A percentile compares a stretch with the other conserved stretches of the same genome.
phyloP scores from a whole-genome alignment of 1,284 basidiomycete species.

The Earliella scabrosa region DNA sequence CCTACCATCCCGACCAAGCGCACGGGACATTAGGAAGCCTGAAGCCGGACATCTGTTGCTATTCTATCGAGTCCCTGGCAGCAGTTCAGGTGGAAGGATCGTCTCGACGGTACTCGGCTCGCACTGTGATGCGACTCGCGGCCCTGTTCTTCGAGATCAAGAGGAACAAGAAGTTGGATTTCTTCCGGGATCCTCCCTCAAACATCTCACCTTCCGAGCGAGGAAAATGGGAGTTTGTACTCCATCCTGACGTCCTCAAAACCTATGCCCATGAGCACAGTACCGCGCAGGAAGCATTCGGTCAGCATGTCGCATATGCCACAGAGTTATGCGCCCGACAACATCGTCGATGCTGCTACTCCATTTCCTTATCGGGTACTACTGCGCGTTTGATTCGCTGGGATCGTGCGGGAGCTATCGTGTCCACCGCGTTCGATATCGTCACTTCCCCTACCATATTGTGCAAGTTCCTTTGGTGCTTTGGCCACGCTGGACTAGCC shows the following conservation, averaged over 20 bases:
- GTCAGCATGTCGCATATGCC: conserved; percentile 6
- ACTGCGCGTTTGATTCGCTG: conserved; percentile 9
- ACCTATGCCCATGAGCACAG: neutral
- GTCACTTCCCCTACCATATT: neutral
- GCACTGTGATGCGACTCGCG: no score
- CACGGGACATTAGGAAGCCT: no score
- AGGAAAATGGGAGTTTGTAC: neutral
- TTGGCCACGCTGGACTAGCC: neutral
- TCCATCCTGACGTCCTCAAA: neutral
- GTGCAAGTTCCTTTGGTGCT: conserved; percentile 13
- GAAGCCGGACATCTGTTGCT: no score
- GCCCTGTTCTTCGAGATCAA: no score
- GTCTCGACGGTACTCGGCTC: no score
- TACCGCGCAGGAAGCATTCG: neutral
- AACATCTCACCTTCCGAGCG: neutral
- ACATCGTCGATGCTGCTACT: conserved; percentile 2
- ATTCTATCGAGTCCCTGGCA: no score
- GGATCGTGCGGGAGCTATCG: conserved; percentile 14
- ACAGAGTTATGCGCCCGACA: conserved; percentile 7
- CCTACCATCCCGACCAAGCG: no score
- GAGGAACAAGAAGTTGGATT: neutral
- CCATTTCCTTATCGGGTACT: conserved; percentile 2
- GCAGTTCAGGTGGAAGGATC: no score
- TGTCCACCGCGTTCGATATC: conserved; percentile 8
- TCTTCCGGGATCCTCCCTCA: neutral